phyloP scores from a whole-genome alignment of 2,329 filamentous ascomycete species.

The Penicillium sp. region DNA sequence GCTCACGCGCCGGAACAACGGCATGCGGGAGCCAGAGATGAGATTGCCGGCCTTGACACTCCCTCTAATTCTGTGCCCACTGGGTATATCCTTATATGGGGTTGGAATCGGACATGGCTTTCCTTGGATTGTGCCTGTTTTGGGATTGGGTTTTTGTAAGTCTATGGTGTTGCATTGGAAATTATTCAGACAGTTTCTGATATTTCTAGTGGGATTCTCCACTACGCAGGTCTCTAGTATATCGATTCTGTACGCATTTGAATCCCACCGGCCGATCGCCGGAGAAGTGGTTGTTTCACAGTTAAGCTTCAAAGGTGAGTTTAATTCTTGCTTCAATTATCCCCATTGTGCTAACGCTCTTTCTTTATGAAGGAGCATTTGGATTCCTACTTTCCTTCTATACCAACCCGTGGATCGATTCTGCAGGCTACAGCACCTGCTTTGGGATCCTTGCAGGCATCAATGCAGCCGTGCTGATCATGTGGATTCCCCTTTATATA shows the following conservation, averaged over 20 bases:
- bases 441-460: conserved; percentile 4
- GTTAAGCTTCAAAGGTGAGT: conserved; percentile 8
- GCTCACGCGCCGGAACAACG: conserved; percentile 27
- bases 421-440: conserved; percentile 1
- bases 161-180: background rate
- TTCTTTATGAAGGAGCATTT: background rate
- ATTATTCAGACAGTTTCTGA: background rate
- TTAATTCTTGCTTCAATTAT: background rate
- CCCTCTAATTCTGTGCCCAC: conserved; percentile 27
- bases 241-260: conserved; percentile 4
- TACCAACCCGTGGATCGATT: conserved; percentile 9
- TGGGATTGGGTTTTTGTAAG: conserved; percentile 5
- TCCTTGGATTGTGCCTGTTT: conserved; percentile 20
- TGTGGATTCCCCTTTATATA: conserved; percentile 4
- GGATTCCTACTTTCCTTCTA: conserved; percentile 10
- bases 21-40: conserved; percentile 31
- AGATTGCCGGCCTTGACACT: conserved; percentile 25
- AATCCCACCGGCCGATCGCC: conserved; percentile 5
- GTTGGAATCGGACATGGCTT: conserved; percentile 31
- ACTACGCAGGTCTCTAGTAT: background rate
- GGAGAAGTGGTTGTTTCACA: conserved; percentile 9
- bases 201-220: conserved; percentile 2
- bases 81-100: conserved; percentile 35
- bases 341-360: background rate
- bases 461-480: background rate